Conservation (phyloP, 805 yeast species). For the Barnettozyma californica region DNA sequence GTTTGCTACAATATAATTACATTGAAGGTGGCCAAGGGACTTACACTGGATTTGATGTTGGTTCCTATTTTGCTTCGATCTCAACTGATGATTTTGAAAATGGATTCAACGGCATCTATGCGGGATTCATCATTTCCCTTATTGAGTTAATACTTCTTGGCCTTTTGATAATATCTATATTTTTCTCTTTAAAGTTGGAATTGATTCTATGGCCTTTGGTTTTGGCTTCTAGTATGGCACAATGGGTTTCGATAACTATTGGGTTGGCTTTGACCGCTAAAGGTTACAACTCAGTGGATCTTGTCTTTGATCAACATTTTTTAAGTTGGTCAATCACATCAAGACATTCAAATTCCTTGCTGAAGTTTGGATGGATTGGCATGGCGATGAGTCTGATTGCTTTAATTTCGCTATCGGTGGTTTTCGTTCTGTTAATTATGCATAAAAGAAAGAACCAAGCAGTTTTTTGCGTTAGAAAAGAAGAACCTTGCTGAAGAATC, state of each 20-base stretch:
- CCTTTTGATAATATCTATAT: background rate
- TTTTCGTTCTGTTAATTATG: background rate
- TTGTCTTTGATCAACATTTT: background rate
- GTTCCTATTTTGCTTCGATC: background rate
- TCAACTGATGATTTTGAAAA: background rate
- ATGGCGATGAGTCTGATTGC: slow-evolving; percentile 3
- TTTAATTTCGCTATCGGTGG: background rate
- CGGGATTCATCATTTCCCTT: background rate
- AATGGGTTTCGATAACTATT: slow-evolving; percentile 2
- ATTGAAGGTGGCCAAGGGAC: background rate
- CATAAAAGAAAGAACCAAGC: background rate
- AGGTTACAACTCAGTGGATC: background rate
- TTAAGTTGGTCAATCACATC: background rate
- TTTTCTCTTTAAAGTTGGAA: background rate
- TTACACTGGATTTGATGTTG: background rate
- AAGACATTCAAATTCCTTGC: background rate
- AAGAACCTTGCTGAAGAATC: background rate
- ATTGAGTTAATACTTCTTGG: background rate
- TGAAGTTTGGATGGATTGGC: slow-evolving; percentile 1
- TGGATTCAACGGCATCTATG: slow-evolving; percentile 4
- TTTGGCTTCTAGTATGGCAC: background rate
- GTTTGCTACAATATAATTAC: background rate
- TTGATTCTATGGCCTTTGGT: background rate
- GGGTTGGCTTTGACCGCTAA: background rate
- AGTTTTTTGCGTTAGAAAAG: background rate